Percentiles rank a stretch among this genome's conserved stretches.
Evolutionary conservation across 1,284 basidiomycete genomes (phyloP).

Genomic region (Fomes fomentarius): DNA sequence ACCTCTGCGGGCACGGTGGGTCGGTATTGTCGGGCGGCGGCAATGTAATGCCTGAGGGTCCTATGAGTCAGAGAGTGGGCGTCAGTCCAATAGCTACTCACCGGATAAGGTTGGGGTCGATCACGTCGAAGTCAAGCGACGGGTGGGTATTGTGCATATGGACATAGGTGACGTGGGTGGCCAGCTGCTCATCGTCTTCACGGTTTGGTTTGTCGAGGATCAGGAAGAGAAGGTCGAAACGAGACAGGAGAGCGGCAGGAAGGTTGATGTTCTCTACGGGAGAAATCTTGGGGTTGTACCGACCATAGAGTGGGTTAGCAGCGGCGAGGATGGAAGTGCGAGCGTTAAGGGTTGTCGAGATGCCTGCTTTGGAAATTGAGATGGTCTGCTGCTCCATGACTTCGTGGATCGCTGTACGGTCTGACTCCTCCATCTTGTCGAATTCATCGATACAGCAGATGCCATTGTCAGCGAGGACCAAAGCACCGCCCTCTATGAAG

Average conservation of each 20-base stretch:
- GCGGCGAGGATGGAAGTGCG: slow-evolving; percentile 97
- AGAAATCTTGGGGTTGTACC: slow-evolving; percentile 97
- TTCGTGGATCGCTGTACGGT: slow-evolving; percentile 98
- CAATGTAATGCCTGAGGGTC: slow-evolving; percentile 88
- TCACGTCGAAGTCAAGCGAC: slow-evolving; percentile 79
- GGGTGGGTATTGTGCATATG: slow-evolving; percentile 97
- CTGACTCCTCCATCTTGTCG: slow-evolving; percentile 99
- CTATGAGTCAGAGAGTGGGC: no score
- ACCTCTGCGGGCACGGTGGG: slow-evolving; percentile 88
- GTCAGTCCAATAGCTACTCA: slow-evolving; percentile 39
- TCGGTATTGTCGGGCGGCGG: slow-evolving; percentile 86
- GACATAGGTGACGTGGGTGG: slow-evolving; percentile 97
- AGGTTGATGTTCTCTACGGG: slow-evolving; percentile 99
- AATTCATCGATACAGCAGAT: slow-evolving; percentile 99
- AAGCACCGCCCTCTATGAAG: slow-evolving; percentile 89
- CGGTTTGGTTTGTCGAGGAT: slow-evolving; percentile 95
- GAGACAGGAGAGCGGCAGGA: slow-evolving; percentile 92
- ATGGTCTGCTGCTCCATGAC: slow-evolving; percentile 99
- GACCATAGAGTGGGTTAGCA: slow-evolving; percentile 96
- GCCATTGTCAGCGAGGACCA: slow-evolving; percentile 98
- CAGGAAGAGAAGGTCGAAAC: slow-evolving; percentile 97
- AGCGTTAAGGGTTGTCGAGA: slow-evolving; percentile 98
- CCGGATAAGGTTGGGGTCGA: slow-evolving; percentile 91
- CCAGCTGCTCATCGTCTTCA: slow-evolving; percentile 95
- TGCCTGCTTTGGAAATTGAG: slow-evolving; percentile 98